phyloP scores from a whole-genome alignment of 108 stramenopile species.

The Discostella stelligeroides region DNA sequence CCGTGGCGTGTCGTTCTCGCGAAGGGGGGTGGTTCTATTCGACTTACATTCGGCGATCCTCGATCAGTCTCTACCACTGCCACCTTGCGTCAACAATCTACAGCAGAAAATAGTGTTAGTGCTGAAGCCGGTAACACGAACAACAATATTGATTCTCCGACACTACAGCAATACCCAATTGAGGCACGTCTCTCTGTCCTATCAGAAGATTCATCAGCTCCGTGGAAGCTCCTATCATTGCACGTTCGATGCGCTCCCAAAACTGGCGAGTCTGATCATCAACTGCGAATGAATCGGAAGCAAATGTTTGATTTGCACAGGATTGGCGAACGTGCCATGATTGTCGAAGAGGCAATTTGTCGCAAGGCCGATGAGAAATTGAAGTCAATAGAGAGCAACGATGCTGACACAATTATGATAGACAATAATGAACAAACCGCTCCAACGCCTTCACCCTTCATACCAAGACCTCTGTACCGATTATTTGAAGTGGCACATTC shows the following conservation, averaged over 20 bases:
- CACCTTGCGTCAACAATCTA: constrained; percentile 32
- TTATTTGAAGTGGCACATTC: constrained; percentile 83
- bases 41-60: constrained; percentile 73
- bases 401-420: background rate
- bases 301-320: constrained; percentile 88
- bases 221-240: constrained; percentile 81
- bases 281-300: constrained; percentile 70
- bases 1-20: constrained; percentile 53
- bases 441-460: background rate
- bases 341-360: constrained; percentile 58
- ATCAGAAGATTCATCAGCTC: constrained; percentile 44
- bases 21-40: constrained; percentile 51
- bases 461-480: constrained; percentile 68
- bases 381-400: constrained; percentile 23
- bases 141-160: constrained; percentile 10
- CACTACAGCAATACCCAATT: constrained; percentile 73
- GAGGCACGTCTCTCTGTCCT: constrained; percentile 82
- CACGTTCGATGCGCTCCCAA: constrained; percentile 75
- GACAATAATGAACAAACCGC: background rate
- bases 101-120: constrained; percentile 17
- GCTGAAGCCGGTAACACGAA: constrained; percentile 5
- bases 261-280: constrained; percentile 90
- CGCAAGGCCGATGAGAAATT: constrained; percentile 27
- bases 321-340: constrained; percentile 81
- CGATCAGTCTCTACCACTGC: constrained; percentile 43